Conservation (phyloP, 75 land plant genomes). For the Sequoiadendron giganteum region DNA sequence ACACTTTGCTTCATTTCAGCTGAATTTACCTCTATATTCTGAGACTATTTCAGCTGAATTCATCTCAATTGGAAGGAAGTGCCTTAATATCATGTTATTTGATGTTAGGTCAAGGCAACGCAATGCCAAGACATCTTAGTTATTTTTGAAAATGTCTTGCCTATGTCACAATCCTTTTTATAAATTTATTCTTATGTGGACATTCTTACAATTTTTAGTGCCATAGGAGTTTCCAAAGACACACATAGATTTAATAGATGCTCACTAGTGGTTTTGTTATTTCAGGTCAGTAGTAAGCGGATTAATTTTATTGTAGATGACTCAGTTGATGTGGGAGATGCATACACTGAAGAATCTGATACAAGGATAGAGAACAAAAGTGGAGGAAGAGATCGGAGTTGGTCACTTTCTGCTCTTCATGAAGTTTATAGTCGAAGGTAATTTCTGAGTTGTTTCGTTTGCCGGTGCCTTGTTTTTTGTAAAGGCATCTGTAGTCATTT, state of each 20-base stretch:
- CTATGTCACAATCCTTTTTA: not conserved
- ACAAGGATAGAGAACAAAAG: constrained; percentile 17
- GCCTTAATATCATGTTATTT: not conserved
- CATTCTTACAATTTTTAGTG: not conserved
- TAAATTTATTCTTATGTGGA: not conserved
- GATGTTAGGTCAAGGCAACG: not conserved
- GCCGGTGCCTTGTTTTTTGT: not conserved
- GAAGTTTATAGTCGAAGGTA: constrained; percentile 97
- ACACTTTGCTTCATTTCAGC: not conserved
- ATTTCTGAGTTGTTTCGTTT: constrained; percentile 11
- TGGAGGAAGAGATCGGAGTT: constrained; percentile 53
- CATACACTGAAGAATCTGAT: constrained; percentile 28
- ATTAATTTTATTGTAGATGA: constrained; percentile 80
- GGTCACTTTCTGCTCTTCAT: constrained; percentile 80
- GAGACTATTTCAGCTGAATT: not conserved
- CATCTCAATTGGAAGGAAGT: not conserved
- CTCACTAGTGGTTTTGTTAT: constrained; percentile 7
- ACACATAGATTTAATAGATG: not conserved
- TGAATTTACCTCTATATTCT: not conserved
- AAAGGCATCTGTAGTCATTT: not conserved
- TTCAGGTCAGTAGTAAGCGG: constrained; percentile 81
- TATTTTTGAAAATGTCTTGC: not conserved
- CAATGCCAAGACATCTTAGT: not conserved
- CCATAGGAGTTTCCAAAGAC: not conserved
- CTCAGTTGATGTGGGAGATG: constrained; percentile 25